phyloP scores from a whole-genome alignment of 1,284 basidiomycete genomes.

The Sporisorium sorghi region DNA sequence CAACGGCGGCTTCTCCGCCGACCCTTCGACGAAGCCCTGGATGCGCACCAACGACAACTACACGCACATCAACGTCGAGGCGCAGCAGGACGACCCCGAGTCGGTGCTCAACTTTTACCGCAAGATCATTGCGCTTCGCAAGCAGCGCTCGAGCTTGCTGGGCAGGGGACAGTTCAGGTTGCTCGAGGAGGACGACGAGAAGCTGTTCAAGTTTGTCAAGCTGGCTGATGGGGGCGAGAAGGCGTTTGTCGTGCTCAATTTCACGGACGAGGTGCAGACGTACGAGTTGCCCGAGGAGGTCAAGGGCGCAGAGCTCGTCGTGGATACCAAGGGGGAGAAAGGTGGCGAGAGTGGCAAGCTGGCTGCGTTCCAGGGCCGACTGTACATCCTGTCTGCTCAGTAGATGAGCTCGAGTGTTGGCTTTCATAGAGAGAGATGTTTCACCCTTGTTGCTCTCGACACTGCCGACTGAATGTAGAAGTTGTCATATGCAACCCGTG shows the following conservation, averaged over 20 bases:
- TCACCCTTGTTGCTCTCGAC: too few species aligned
- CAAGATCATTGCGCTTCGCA: constrained; percentile 73
- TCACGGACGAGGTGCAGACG: constrained; percentile 34
- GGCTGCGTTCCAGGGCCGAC: constrained; percentile 35
- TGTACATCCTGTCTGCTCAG: constrained; percentile 33
- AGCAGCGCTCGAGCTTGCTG: constrained; percentile 74
- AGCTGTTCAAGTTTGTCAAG: constrained; percentile 76
- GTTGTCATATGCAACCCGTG: too few species aligned
- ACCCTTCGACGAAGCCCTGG: constrained; percentile 74
- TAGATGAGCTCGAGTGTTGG: neutral
- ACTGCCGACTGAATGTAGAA: too few species aligned
- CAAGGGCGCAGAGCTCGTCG: constrained; percentile 11
- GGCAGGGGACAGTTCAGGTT: constrained; percentile 75
- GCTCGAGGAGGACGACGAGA: constrained; percentile 72
- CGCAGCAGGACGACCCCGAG: constrained; percentile 72
- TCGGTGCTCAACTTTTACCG: constrained; percentile 77
- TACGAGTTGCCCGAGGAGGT: constrained; percentile 39
- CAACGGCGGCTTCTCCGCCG: constrained; percentile 77
- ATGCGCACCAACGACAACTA: constrained; percentile 82
- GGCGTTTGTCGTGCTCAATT: constrained; percentile 56
- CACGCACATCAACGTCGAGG: constrained; percentile 75
- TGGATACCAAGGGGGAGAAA: constrained; percentile 20
- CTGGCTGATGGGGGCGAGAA: constrained; percentile 67
- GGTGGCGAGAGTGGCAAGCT: constrained; percentile 23
- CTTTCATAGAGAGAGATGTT: too few species aligned